A percentile compares a stretch with the other conserved stretches of the same genome.
These are phyloP conservation scores for Strigomonas culicis DNA, from an alignment of 208 protist genomes.

Conservation along the genomic window DNA sequence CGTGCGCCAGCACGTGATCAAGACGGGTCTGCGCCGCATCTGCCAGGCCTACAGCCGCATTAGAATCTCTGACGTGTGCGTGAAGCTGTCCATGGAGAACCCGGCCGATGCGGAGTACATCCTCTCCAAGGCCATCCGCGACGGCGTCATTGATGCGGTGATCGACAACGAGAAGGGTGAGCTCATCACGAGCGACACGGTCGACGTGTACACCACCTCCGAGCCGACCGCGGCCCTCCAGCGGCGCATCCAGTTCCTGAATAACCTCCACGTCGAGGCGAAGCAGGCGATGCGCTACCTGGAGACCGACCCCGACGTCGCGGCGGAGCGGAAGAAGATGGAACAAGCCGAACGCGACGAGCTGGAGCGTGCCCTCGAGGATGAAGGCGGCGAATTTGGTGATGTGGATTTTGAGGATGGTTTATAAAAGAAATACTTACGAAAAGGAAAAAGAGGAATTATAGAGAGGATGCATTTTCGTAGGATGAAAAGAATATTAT, in stretches of 20 bases:
- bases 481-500: too few species aligned
- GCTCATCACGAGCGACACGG: conserved; percentile 92
- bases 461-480: too few species aligned
- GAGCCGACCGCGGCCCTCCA: conserved; percentile 95
- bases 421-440: conserved; percentile 32
- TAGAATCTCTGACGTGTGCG: conserved; percentile 93
- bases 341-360: conserved; percentile 57
- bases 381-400: conserved; percentile 55
- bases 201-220: conserved; percentile 95
- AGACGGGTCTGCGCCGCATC: conserved; percentile 96
- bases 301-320: conserved; percentile 73
- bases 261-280: conserved; percentile 95
- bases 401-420: conserved; percentile 87
- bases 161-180: conserved; percentile 93
- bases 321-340: conserved; percentile 67
- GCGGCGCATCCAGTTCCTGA: conserved; percentile 94
- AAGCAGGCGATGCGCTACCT: conserved; percentile 91
- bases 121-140: conserved; percentile 96
- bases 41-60: conserved; percentile 97
- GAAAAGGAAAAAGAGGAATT: background rate
- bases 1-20: conserved; percentile 97
- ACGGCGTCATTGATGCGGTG: conserved; percentile 96
- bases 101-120: conserved; percentile 97
- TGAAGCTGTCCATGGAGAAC: conserved; percentile 95
- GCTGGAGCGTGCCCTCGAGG: conserved; percentile 67